Percentiles rank a stretch among this genome's conserved stretches.
Conservation (phyloP, 2,329 filamentous ascomycete genomes). For the Ceratocystis variospora region DNA sequence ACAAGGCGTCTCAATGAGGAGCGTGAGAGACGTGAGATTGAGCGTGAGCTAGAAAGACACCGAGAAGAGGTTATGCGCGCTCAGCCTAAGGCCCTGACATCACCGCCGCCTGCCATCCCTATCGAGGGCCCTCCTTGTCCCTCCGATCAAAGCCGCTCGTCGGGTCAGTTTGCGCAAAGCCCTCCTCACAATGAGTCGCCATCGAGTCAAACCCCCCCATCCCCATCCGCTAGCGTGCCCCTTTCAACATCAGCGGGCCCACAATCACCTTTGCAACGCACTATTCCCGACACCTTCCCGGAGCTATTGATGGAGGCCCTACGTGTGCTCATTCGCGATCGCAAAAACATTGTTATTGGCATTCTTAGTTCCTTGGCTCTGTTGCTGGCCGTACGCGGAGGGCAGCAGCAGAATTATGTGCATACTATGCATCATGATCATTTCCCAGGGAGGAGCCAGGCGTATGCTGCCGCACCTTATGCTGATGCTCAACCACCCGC, state of each 20-base stretch:
- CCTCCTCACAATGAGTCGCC: background rate
- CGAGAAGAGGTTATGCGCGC: constrained; percentile 12
- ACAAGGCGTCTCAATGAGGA: constrained; percentile 14
- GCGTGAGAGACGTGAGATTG: constrained; percentile 5
- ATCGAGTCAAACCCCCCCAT: background rate
- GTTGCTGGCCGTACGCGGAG: constrained; percentile 33
- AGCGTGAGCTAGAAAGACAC: constrained; percentile 9
- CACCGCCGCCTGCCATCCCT: constrained; percentile 19
- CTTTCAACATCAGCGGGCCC: constrained; percentile 19
- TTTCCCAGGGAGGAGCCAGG: constrained; percentile 10
- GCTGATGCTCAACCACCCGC: background rate
- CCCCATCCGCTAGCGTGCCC: background rate
- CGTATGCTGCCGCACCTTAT: constrained; percentile 5
- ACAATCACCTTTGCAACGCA: background rate
- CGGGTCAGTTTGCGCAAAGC: background rate
- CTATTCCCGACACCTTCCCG: constrained; percentile 32
- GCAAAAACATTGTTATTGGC: constrained; percentile 45
- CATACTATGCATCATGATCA: constrained; percentile 15
- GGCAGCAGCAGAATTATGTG: constrained; percentile 22
- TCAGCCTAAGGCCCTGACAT: constrained; percentile 2
- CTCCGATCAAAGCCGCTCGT: constrained; percentile 4
- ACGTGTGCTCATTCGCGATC: constrained; percentile 41
- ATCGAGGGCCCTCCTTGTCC: constrained; percentile 16
- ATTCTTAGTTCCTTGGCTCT: constrained; percentile 41
- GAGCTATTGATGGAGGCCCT: constrained; percentile 42